Evolutionary conservation across 768 basidiomycete genomes (phyloP).

Genomic region (Rickenella mellea): DNA sequence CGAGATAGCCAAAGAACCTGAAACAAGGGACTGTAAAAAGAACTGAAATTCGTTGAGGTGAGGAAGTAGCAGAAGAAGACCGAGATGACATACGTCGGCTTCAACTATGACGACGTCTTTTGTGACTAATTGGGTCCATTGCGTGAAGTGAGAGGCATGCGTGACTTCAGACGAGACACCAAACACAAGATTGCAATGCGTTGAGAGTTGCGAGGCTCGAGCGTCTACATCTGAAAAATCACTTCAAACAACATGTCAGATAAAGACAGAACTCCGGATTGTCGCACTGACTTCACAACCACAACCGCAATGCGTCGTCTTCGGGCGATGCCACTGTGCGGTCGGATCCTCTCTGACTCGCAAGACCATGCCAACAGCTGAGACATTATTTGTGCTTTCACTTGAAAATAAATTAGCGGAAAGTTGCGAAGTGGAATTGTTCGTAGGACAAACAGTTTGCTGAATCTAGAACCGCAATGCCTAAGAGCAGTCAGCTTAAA

Average conservation of each 20-base stretch:
- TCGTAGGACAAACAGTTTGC: conserved; percentile 15
- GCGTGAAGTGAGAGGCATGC: conserved; percentile 14
- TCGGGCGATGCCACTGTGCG: conserved; percentile 8
- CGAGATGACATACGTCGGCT: conserved; percentile 23
- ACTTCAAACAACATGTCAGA: background rate
- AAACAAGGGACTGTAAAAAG: conserved; percentile 28
- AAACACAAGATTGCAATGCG: conserved; percentile 9
- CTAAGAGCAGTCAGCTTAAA: too few relatives aligned
- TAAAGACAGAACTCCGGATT: background rate
- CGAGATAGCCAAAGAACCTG: conserved; percentile 28
- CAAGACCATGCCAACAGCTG: conserved; percentile 21
- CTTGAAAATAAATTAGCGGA: conserved; percentile 9
- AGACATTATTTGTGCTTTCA: conserved; percentile 17
- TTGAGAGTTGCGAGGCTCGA: background rate
- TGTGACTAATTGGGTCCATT: conserved; percentile 17
- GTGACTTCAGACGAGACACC: conserved; percentile 18
- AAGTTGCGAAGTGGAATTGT: background rate
- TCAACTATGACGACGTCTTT: conserved; percentile 32
- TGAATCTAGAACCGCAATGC: conserved; percentile 23
- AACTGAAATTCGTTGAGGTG: conserved; percentile 17
- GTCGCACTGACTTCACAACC: conserved; percentile 24
- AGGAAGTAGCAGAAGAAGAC: conserved; percentile 2
- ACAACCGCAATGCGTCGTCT: conserved; percentile 18
- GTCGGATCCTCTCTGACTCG: conserved; percentile 12
- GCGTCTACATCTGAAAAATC: background rate